Evolutionary conservation across 2,329 filamentous ascomycete genomes (phyloP).

Genomic region (Apiospora rasikravindrae): DNA sequence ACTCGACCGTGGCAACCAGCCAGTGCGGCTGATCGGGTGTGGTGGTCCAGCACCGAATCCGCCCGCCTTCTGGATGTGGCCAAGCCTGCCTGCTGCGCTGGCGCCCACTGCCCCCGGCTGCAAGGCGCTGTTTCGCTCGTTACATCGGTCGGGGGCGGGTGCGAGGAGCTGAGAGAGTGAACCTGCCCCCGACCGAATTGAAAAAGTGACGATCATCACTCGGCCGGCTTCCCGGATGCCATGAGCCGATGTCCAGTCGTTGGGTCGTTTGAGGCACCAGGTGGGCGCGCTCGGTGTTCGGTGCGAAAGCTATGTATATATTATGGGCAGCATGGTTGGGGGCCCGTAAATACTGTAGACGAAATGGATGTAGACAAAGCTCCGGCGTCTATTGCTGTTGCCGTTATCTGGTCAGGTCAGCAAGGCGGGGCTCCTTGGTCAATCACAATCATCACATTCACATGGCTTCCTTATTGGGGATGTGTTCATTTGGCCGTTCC

Average conservation of each 20-base stretch:
- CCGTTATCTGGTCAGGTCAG: neutral
- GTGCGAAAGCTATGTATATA: neutral
- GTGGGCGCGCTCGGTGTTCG: neutral
- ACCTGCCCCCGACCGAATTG: too few relatives aligned
- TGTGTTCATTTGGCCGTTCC: neutral
- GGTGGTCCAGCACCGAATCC: neutral
- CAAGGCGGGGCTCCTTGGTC: neutral
- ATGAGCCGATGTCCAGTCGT: neutral
- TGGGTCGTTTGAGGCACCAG: neutral
- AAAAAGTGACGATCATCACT: neutral
- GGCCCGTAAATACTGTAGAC: neutral
- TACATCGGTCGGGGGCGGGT: neutral
- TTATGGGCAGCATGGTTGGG: neutral
- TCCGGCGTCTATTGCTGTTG: slow-evolving; percentile 3
- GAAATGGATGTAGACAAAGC: neutral
- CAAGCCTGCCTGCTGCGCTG: neutral
- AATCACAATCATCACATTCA: slow-evolving; percentile 15
- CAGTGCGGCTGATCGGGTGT: neutral
- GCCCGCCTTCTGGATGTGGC: neutral
- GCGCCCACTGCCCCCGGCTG: neutral
- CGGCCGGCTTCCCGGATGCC: neutral
- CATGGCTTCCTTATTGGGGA: neutral
- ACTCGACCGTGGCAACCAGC: neutral
- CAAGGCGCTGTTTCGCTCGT: neutral
- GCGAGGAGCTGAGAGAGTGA: neutral